Evolutionary conservation across 306 rosid species (phyloP), one percentile per base, ranked within the genome.

Genomic region (Cucurbita ficifolia): DNA sequence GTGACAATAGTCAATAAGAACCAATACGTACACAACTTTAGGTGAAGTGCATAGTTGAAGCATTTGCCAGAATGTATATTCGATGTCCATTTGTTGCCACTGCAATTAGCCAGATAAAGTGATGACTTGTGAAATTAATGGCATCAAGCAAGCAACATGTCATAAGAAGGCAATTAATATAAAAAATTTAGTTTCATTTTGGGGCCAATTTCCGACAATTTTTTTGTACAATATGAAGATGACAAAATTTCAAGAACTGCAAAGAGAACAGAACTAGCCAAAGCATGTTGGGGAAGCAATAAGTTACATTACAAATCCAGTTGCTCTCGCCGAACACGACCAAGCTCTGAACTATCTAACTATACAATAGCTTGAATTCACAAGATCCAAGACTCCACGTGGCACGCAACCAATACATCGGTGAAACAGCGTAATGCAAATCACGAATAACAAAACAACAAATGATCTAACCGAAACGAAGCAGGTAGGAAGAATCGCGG

Each of bases 21-120:
- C 39, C 50, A 52, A 79, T 72, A 82, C 99, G 86, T 88, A 91
- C 99, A 95, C 97, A 76, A 95, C 99, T 91, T 95, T 95, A 17
- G 99, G 99, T 19, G 99, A 85, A 48, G 96, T 88, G 81, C 99
- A 95, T 56, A 95, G 86, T 73, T 89, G 96, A 88, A 95, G 89
- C 99, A 95, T 95, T 95, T 95, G 99, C 99, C 99, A 95, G 78
- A 95, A 95, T 7, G 96, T 89, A 81, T 91, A 95, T 71, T 95
- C 99, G 80, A 95, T n/a, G 75, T 95, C 99, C 99, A 95, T 95
- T 91, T 95, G 97, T 83, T 86, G 97, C 99, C 99, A 95, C 99
- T 95, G 75, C 79, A 87, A 80, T 67, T 53, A 75, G 67, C 60
- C 73, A 76, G 29, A 29, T 70, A 49, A 70, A 70, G 74, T 29